Conservation (phyloP, 2,329 filamentous ascomycete genomes). For the Cladosporium sp. region DNA sequence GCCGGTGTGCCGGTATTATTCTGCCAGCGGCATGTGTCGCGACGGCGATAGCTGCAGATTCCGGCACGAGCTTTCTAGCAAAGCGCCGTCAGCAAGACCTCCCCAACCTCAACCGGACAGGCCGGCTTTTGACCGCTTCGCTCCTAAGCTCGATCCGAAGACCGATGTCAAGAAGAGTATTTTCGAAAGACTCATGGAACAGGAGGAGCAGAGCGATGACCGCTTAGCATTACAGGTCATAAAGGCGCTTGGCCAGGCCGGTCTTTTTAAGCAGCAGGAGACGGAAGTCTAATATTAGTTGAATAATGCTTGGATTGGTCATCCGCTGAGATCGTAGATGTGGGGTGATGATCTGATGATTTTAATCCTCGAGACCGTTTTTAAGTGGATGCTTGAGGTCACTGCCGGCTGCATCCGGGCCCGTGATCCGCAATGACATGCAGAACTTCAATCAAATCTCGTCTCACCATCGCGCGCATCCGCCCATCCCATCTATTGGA, state of each 20-base stretch:
- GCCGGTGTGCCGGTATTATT: conserved; percentile 34
- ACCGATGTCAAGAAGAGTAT: conserved; percentile 27
- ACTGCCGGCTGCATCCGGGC: conserved; percentile 9
- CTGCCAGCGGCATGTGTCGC: conserved; percentile 34
- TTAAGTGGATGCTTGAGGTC: conserved; percentile 16
- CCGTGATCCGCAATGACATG: conserved; percentile 15
- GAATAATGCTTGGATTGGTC: conserved; percentile 11
- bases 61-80: conserved; percentile 32
- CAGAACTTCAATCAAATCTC: conserved; percentile 15
- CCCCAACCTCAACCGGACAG: conserved; percentile 9
- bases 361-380: neutral
- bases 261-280: conserved; percentile 37
- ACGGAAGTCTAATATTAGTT: conserved; percentile 7
- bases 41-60: conserved; percentile 37
- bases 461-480: conserved; percentile 13
- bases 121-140: conserved; percentile 22
- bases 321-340: conserved; percentile 17
- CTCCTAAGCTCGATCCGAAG: conserved; percentile 24
- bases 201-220: conserved; percentile 46
- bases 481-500: neutral
- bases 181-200: conserved; percentile 41
- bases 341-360: conserved; percentile 16
- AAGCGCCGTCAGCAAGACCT: conserved; percentile 15
- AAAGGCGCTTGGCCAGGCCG: conserved; percentile 46
- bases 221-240: conserved; percentile 46